Conservation (phyloP, 163 green algal species). For the Coccomyxa subellipsoidea region DNA sequence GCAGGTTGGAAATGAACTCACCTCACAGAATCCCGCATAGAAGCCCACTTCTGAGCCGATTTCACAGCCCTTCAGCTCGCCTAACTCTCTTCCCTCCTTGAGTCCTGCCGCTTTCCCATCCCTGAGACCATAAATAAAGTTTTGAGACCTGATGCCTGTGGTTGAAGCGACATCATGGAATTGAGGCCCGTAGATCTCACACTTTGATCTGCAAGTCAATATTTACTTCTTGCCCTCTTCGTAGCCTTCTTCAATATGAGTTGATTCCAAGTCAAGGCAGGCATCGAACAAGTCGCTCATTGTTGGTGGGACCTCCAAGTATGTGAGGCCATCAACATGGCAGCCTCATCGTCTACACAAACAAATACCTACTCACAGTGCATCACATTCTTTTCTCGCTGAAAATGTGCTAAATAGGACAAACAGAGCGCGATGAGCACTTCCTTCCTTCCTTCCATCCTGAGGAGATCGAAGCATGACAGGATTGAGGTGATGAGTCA, state of each 20-base stretch:
- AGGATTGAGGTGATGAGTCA: no score
- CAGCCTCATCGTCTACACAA: no score
- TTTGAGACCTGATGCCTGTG: no score
- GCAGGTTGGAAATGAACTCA: no score
- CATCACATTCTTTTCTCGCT: no score
- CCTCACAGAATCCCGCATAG: conserved; percentile 44
- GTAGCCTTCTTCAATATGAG: conserved; percentile 34
- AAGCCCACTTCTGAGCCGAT: conserved; percentile 51
- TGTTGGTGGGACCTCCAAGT: background rate
- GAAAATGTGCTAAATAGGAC: no score
- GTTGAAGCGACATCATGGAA: no score
- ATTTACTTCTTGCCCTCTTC: conserved; percentile 28
- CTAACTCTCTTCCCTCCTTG: conserved; percentile 33
- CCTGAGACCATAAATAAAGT: conserved; percentile 17
- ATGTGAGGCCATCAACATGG: background rate
- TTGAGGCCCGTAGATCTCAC: no score
- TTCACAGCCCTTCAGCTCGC: conserved; percentile 47
- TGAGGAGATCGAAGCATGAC: no score
- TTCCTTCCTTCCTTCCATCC: no score
- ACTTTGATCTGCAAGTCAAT: background rate
- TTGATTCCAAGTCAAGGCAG: conserved; percentile 34
- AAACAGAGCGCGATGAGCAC: no score
- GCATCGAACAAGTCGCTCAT: conserved; percentile 35
- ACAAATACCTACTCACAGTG: no score
- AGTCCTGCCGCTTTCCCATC: conserved; percentile 26